Evolutionary conservation across 257 asterid species (phyloP).

Genomic region (Agastache rugosa): DNA sequence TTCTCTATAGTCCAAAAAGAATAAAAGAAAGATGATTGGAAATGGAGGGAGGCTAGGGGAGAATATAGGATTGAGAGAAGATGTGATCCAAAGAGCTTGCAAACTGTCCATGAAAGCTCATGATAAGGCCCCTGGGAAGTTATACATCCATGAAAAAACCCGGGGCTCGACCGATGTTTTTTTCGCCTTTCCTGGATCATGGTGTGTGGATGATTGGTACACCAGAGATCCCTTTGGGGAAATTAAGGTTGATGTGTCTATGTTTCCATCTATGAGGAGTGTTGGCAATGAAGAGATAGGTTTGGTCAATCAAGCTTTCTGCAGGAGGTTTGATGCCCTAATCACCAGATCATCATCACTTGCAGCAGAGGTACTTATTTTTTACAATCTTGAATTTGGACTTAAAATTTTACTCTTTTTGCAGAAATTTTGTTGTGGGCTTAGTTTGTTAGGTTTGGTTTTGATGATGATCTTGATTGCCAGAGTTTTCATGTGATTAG

Average conservation of each 20-base stretch:
- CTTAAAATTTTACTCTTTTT: background rate
- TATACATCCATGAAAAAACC: slow-evolving; percentile 55
- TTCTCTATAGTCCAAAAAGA: background rate
- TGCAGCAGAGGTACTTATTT: slow-evolving; percentile 57
- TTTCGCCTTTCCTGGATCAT: slow-evolving; percentile 76
- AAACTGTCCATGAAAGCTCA: slow-evolving; percentile 73
- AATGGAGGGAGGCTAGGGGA: slow-evolving; percentile 58
- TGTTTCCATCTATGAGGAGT: slow-evolving; percentile 68
- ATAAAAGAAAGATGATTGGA: slow-evolving; percentile 36
- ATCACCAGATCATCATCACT: slow-evolving; percentile 59
- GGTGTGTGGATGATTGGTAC: slow-evolving; percentile 70
- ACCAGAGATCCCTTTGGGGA: slow-evolving; percentile 63
- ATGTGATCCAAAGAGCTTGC: slow-evolving; percentile 66
- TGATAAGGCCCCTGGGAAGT: slow-evolving; percentile 53
- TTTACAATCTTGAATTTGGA: background rate
- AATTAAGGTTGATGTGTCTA: slow-evolving; percentile 46
- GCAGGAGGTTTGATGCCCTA: slow-evolving; percentile 56
- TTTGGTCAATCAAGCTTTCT: slow-evolving; percentile 67
- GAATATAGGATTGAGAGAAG: slow-evolving; percentile 55
- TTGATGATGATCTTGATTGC: slow-evolving; percentile 26
- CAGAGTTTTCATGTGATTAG: background rate
- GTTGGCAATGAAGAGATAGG: slow-evolving; percentile 65
- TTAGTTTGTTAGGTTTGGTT: slow-evolving; percentile 11
- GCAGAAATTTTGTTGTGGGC: background rate
- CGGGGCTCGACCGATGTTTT: slow-evolving; percentile 53